phyloP scores from a whole-genome alignment of 257 asterid species.

The Dorcoceras hygrometricum region DNA sequence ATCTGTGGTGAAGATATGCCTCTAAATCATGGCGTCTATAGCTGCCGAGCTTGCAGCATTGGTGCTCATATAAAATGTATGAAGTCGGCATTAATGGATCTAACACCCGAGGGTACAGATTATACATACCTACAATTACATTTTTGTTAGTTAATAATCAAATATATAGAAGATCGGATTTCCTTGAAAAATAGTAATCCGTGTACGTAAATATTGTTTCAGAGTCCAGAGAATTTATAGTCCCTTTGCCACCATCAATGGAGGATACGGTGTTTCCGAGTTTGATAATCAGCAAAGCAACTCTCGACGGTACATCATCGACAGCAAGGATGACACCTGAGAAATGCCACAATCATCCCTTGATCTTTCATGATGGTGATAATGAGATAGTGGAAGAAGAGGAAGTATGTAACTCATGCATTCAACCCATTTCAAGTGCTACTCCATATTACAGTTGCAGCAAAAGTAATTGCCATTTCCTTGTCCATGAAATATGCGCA shows the following conservation, averaged over 20 bases:
- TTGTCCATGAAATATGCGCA: not conserved
- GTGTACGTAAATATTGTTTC: too few relatives aligned
- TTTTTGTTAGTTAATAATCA: too few relatives aligned
- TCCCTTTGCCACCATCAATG: too few relatives aligned
- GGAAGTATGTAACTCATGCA: not conserved
- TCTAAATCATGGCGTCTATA: not conserved
- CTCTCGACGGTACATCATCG: too few relatives aligned
- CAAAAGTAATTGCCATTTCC: not conserved
- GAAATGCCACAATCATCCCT: not conserved
- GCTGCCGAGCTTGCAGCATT: not conserved
- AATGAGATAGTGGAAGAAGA: too few relatives aligned
- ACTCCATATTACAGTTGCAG: not conserved
- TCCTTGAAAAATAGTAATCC: too few relatives aligned
- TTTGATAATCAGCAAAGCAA: not conserved
- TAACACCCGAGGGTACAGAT: too few relatives aligned
- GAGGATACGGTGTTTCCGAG: too few relatives aligned
- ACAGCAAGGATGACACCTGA: not conserved
- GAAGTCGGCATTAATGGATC: too few relatives aligned
- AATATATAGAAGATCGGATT: too few relatives aligned
- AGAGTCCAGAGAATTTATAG: too few relatives aligned
- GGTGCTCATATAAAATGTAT: not conserved
- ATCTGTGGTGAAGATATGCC: not conserved
- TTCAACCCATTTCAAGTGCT: not conserved
- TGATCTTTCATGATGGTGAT: slow-evolving; percentile 1
- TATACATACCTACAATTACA: too few relatives aligned